phyloP scores from a whole-genome alignment of 2,329 filamentous ascomycete genomes.

The Cadophora sp. region DNA sequence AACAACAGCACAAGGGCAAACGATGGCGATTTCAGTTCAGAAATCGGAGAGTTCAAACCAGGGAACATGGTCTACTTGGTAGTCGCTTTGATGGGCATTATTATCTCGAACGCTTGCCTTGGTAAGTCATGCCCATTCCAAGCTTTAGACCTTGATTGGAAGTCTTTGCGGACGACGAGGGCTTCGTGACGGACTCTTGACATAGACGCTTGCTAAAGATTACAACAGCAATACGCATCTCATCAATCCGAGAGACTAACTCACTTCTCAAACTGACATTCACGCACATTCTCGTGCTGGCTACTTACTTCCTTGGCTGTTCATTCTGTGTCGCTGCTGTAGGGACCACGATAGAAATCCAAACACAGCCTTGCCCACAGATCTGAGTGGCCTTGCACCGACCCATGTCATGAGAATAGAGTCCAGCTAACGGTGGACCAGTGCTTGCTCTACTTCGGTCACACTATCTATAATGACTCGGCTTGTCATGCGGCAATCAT shows the following conservation, averaged over 20 bases:
- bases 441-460: constrained; percentile 21
- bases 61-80: constrained; percentile 12
- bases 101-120: constrained; percentile 14
- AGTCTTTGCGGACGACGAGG: neutral
- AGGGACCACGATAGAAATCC: neutral
- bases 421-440: neutral
- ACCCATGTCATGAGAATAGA: neutral
- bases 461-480: constrained; percentile 11
- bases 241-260: constrained; percentile 10
- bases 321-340: constrained; percentile 20
- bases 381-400: too few species aligned
- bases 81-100: constrained; percentile 6
- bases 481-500: constrained; percentile 20
- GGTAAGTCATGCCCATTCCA: neutral
- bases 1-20: neutral
- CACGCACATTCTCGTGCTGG: constrained; percentile 16
- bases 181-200: neutral
- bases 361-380: neutral
- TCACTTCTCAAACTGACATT: constrained; percentile 11
- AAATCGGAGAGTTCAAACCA: neutral
- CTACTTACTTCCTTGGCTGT: constrained; percentile 22
- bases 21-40: neutral
- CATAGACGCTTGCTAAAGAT: neutral
- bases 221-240: constrained; percentile 7
- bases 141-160: neutral